These are phyloP conservation scores for Schizonepeta tenuifolia DNA, from an alignment of 257 asterid genomes.

Conservation along the genomic window DNA sequence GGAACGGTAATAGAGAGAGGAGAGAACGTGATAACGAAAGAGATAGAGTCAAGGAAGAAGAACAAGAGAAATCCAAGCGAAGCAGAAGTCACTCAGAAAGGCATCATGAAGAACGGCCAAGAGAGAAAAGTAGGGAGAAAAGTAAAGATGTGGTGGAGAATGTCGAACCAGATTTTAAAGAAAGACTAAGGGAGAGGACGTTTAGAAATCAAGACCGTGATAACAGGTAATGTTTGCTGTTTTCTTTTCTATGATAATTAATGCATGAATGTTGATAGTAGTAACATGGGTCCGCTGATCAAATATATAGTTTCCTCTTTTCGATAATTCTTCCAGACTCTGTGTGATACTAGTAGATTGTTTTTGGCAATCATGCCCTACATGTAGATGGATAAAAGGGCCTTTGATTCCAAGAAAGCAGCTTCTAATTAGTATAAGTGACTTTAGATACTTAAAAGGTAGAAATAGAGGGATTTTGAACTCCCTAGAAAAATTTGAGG, in stretches of 20 bases:
- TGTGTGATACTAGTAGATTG: not conserved
- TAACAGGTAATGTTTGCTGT: slow-evolving; percentile 47
- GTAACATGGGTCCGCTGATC: not conserved
- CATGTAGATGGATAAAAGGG: not conserved
- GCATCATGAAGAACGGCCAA: slow-evolving; percentile 39
- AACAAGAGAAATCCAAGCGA: slow-evolving; percentile 46
- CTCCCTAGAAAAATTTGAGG: slow-evolving; percentile 3
- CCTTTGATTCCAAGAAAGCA: not conserved
- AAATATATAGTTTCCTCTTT: not conserved
- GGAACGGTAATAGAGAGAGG: slow-evolving; percentile 45
- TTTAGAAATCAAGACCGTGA: slow-evolving; percentile 48
- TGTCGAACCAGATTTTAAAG: slow-evolving; percentile 44
- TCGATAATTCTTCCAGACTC: not conserved
- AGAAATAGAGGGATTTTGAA: not conserved
- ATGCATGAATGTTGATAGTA: not conserved
- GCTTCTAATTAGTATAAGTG: not conserved
- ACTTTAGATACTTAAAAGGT: not conserved
- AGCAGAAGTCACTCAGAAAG: slow-evolving; percentile 48
- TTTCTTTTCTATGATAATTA: not conserved
- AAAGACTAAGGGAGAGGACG: slow-evolving; percentile 44
- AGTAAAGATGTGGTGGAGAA: slow-evolving; percentile 39
- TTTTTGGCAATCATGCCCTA: not conserved
- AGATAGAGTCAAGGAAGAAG: slow-evolving; percentile 49
- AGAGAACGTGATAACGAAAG: slow-evolving; percentile 51
- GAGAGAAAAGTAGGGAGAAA: slow-evolving; percentile 47